phyloP scores from a whole-genome alignment of 371 early-diverging fungal species.

The Apophysomyces trapeziformis region DNA sequence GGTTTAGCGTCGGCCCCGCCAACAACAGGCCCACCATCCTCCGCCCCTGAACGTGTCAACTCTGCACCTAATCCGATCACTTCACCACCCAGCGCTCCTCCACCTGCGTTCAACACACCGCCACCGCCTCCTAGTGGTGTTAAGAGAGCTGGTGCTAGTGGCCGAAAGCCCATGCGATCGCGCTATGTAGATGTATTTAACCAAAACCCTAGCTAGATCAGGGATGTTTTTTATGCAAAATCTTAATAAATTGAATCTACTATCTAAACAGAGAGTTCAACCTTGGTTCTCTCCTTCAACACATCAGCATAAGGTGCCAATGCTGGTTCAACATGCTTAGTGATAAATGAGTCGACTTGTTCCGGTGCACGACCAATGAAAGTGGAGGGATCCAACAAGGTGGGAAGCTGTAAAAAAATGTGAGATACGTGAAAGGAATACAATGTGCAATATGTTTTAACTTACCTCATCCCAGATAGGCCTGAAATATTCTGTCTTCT shows the following conservation, averaged over 20 bases:
- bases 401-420: slow-evolving; percentile 59
- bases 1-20: background rate
- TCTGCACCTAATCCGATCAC: background rate
- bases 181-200: slow-evolving; percentile 58
- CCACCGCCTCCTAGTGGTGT: slow-evolving; percentile 27
- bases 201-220: slow-evolving; percentile 18
- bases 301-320: slow-evolving; percentile 75
- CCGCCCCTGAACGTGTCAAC: background rate
- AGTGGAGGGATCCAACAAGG: slow-evolving; percentile 87
- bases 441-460: too few relatives aligned
- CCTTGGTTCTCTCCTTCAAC: slow-evolving; percentile 58
- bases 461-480: slow-evolving; percentile 75
- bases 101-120: slow-evolving; percentile 32
- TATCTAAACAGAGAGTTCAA: slow-evolving; percentile 65
- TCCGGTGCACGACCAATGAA: slow-evolving; percentile 96
- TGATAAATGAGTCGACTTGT: slow-evolving; percentile 89
- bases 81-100: slow-evolving; percentile 18
- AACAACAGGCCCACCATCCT: background rate
- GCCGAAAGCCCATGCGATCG: slow-evolving; percentile 49
- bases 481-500: slow-evolving; percentile 83
- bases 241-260: slow-evolving; percentile 1
- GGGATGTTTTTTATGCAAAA: background rate
- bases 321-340: slow-evolving; percentile 83
- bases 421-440: background rate
- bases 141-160: slow-evolving; percentile 32